Conservation (phyloP, 2,329 filamentous ascomycete genomes). For the Aureobasidium sp. region DNA sequence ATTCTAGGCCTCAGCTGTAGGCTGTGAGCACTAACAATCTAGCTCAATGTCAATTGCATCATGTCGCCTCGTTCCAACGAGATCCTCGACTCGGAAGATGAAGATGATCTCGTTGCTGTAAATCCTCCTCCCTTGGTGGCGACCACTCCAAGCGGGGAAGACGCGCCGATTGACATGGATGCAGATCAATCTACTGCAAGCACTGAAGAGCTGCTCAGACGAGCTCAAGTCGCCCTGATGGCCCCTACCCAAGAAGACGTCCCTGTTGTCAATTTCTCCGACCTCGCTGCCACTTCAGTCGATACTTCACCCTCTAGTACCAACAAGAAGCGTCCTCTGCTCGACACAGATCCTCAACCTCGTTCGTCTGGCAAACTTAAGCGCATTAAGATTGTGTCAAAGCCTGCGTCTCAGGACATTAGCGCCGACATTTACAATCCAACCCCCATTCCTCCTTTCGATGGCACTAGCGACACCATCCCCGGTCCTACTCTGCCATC, state of each 20-base stretch:
- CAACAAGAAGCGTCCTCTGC: background rate
- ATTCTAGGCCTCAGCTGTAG: background rate
- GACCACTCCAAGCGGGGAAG: background rate
- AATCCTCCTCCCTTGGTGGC: background rate
- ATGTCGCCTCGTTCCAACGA: background rate
- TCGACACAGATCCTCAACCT: background rate
- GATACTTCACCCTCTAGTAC: background rate
- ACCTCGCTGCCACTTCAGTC: background rate
- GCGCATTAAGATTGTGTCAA: conserved; percentile 11
- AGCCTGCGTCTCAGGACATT: background rate
- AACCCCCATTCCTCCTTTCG: background rate
- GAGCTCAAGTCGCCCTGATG: conserved; percentile 10
- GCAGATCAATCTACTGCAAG: conserved; percentile 3
- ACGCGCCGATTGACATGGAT: background rate
- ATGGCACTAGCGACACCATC: conserved; percentile 8
- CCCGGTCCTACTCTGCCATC: conserved; percentile 9
- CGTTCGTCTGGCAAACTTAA: conserved; percentile 13
- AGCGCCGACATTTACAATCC: background rate
- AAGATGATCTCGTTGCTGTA: conserved; percentile 9
- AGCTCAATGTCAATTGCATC: background rate
- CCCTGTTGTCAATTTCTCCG: conserved; percentile 1
- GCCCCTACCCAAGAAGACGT: conserved; percentile 7
- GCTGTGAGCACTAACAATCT: background rate
- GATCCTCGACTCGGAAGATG: conserved; percentile 15
- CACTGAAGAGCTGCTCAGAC: conserved; percentile 4